phyloP scores from a whole-genome alignment of 108 stramenopile genomes.

The Asterionellopsis glacialis region DNA sequence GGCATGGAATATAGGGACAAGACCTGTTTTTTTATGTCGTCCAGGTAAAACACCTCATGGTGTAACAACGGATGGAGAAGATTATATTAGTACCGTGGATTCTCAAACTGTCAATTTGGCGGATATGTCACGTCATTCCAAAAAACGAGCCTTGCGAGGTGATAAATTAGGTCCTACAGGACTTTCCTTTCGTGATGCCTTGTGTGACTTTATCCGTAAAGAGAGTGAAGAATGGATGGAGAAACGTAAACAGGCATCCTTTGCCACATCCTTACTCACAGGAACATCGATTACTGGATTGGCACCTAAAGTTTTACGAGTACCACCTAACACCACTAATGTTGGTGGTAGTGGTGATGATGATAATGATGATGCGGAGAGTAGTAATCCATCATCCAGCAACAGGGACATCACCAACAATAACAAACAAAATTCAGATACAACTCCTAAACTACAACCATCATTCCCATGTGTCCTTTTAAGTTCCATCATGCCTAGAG shows the following conservation, averaged over 20 bases:
- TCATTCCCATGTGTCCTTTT: slow-evolving; percentile 66
- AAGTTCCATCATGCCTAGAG: slow-evolving; percentile 82
- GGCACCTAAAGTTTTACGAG: slow-evolving; percentile 6
- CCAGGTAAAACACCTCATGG: slow-evolving; percentile 75
- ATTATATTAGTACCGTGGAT: slow-evolving; percentile 24
- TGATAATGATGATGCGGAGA: too few relatives aligned
- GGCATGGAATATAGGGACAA: slow-evolving; percentile 89
- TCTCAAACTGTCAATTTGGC: slow-evolving; percentile 2
- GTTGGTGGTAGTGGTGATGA: too few relatives aligned
- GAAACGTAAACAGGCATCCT: slow-evolving; percentile 27
- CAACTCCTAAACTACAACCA: slow-evolving; percentile 17
- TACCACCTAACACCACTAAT: too few relatives aligned
- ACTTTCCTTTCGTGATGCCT: slow-evolving; percentile 60
- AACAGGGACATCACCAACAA: too few relatives aligned
- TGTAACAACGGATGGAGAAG: slow-evolving; percentile 36
- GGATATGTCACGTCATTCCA: slow-evolving; percentile 9
- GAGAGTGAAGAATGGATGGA: slow-evolving; percentile 62
- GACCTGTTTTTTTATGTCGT: slow-evolving; percentile 81
- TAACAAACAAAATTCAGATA: too few relatives aligned
- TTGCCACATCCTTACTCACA: slow-evolving; percentile 31
- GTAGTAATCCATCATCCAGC: neutral
- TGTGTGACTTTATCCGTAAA: slow-evolving; percentile 55
- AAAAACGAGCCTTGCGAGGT: slow-evolving; percentile 26
- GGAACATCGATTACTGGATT: slow-evolving; percentile 67
- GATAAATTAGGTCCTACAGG: slow-evolving; percentile 65